Evolutionary conservation across 2,329 filamentous ascomycete genomes (phyloP).

Genomic region (Aspergillus amoenus): DNA sequence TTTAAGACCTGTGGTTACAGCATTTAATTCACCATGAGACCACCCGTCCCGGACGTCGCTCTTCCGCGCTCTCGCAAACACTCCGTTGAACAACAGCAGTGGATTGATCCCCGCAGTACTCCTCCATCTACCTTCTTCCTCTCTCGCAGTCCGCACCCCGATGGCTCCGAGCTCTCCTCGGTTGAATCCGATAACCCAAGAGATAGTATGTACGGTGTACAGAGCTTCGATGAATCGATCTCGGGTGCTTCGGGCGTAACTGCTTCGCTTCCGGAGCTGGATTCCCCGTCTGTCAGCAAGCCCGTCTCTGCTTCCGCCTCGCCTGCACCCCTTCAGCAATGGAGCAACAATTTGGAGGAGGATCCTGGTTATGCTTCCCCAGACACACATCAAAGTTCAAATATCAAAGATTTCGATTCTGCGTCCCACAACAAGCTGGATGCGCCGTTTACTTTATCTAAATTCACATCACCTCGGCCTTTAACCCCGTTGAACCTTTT

Average conservation of each 20-base stretch:
- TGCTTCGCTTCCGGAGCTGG: slow-evolving; percentile 11
- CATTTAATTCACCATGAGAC: slow-evolving; percentile 36
- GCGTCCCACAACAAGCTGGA: slow-evolving; percentile 16
- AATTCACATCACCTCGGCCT: slow-evolving; percentile 38
- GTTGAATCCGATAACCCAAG: slow-evolving; percentile 28
- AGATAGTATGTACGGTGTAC: slow-evolving; percentile 56
- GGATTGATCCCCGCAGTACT: slow-evolving; percentile 37
- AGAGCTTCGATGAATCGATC: slow-evolving; percentile 57
- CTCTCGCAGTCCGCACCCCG: slow-evolving; percentile 52
- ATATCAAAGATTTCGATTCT: slow-evolving; percentile 27
- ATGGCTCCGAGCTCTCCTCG: slow-evolving; percentile 31
- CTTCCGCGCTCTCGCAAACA: slow-evolving; percentile 36
- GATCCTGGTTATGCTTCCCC: slow-evolving; percentile 21
- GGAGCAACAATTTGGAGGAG: slow-evolving; percentile 15
- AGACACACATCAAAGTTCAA: slow-evolving; percentile 31
- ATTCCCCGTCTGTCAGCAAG: slow-evolving; percentile 6
- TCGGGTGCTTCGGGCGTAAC: slow-evolving; percentile 32
- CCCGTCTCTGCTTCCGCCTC: slow-evolving; percentile 6
- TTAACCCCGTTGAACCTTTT: slow-evolving; percentile 48
- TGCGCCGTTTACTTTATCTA: slow-evolving; percentile 21
- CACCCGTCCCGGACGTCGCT: slow-evolving; percentile 34
- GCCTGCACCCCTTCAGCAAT: slow-evolving; percentile 12
- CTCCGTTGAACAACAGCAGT: slow-evolving; percentile 33
- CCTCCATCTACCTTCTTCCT: slow-evolving; percentile 61
- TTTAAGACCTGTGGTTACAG: slow-evolving; percentile 2